A percentile compares a stretch with the other conserved stretches of the same genome.
Conservation (phyloP, 306 rosid species). For the Abrus pulchellus region DNA sequence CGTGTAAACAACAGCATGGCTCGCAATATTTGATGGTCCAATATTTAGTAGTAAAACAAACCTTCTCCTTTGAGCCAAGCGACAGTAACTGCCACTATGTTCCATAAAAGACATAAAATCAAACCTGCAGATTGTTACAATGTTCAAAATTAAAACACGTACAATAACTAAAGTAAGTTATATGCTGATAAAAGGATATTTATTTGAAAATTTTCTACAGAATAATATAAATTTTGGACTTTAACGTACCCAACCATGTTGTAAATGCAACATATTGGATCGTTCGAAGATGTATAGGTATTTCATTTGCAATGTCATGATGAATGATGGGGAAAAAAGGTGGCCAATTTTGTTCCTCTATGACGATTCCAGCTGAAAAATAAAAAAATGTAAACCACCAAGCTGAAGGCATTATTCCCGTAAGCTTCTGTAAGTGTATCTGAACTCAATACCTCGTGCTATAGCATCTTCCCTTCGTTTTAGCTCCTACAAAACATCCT, state of each 20-base stretch:
- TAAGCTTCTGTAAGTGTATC: constrained; percentile 11
- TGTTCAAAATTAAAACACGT: constrained; percentile 25
- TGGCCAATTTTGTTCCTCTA: constrained; percentile 93
- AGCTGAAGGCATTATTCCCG: not conserved
- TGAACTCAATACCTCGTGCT: constrained; percentile 67
- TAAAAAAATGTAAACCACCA: constrained; percentile 34
- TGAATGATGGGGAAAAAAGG: constrained; percentile 85
- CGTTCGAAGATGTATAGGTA: constrained; percentile 88
- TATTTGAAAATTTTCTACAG: constrained; percentile 2
- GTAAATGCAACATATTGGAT: constrained; percentile 88
- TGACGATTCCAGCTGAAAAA: constrained; percentile 80
- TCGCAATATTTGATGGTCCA: not conserved
- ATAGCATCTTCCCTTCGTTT: constrained; percentile 87
- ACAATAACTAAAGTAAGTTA: not conserved
- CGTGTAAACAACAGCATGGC: constrained; percentile 32
- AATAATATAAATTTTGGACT: not conserved
- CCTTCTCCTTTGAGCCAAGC: constrained; percentile 89
- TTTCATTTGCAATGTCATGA: constrained; percentile 85
- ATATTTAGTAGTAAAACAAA: constrained; percentile 44
- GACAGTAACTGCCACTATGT: constrained; percentile 68
- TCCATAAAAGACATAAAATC: constrained; percentile 71
- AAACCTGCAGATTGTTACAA: constrained; percentile 68
- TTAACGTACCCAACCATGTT: constrained; percentile 85
- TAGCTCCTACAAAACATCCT: constrained; percentile 69
- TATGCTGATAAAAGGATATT: constrained; percentile 29